These are phyloP conservation scores for Eucalyptus fibrosa DNA, from an alignment of 345 rosid genomes.

Conservation along the genomic window DNA sequence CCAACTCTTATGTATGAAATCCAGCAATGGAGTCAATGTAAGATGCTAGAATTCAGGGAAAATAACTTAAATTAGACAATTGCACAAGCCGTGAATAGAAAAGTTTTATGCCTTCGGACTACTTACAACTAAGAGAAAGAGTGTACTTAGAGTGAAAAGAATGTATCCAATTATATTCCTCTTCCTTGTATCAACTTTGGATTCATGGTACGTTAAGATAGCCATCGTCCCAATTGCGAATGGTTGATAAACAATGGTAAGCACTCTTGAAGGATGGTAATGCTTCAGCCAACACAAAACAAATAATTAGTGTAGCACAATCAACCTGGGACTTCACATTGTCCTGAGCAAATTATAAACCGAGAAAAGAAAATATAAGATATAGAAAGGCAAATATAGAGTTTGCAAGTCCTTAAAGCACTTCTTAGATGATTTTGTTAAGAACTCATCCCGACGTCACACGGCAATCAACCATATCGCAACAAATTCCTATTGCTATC, in stretches of 20 bases:
- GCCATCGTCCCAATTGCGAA: constrained; percentile 58
- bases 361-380: not conserved
- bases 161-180: constrained; percentile 54
- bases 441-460: not conserved
- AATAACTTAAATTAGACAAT: not conserved
- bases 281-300: constrained; percentile 14
- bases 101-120: not conserved
- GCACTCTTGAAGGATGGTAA: constrained; percentile 85
- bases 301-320: not conserved
- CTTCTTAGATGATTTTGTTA: not conserved
- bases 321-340: not conserved
- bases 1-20: constrained; percentile 26
- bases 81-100: no score
- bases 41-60: not conserved
- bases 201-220: constrained; percentile 51
- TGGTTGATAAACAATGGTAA: constrained; percentile 72
- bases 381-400: not conserved
- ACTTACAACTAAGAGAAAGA: constrained; percentile 68
- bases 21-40: not conserved
- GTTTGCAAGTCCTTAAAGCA: not conserved
- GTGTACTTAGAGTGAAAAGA: constrained; percentile 44
- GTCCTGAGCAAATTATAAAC: not conserved
- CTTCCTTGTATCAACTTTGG: constrained; percentile 52
- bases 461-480: not conserved
- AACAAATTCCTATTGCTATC: not conserved